Evolutionary conservation across 1,139 yeast genomes (phyloP), one percentile per base, ranked within the genome.

Genomic region (Yarrowia galli): DNA sequence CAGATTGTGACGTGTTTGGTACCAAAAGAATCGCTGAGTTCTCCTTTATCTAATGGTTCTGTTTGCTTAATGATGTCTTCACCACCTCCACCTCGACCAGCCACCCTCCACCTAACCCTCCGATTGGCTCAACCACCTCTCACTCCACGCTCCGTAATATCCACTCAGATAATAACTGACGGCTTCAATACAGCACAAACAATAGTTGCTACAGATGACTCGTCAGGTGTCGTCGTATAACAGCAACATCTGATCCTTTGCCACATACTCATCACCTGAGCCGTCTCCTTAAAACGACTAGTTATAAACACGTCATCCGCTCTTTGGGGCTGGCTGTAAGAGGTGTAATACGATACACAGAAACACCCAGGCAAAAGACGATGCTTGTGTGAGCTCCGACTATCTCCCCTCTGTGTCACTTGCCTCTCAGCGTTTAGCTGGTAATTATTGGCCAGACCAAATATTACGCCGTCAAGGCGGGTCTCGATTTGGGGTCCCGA

Each of bases 81-180:
- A n/a, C n/a, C n/a, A n/a, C n/a, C n/a, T n/a, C n/a, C n/a, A n/a
- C n/a, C n/a, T n/a, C n/a, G n/a, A n/a, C n/a, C n/a, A n/a, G n/a
- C n/a, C n/a, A n/a, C n/a, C n/a, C n/a, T n/a, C n/a, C n/a, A n/a
- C n/a, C n/a, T n/a, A n/a, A n/a, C n/a, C 49, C 12, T 45, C 49
- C 49, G 18, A 45, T 45, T 45, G 49, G 49, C 28, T 48, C 53
- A 35, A 46, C 16, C 48, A 22, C 42, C 42, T 8, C 43, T 40
- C n/a, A 18, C 43, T 7, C 32, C 32, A 28, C 32, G 32, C 9
- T 13, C 16, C 43, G 20, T 40, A 40, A 3, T 42, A 20, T 42
- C 46, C 15, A 13, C 46, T 18, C 23, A 20, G 2, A 18, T 42
- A 42, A 42, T 42, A 42, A 42, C 16, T 42, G 46, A 7, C 22